phyloP scores from a whole-genome alignment of 192 early-diverging fungal genomes.

The Rhizophagus clarus region DNA sequence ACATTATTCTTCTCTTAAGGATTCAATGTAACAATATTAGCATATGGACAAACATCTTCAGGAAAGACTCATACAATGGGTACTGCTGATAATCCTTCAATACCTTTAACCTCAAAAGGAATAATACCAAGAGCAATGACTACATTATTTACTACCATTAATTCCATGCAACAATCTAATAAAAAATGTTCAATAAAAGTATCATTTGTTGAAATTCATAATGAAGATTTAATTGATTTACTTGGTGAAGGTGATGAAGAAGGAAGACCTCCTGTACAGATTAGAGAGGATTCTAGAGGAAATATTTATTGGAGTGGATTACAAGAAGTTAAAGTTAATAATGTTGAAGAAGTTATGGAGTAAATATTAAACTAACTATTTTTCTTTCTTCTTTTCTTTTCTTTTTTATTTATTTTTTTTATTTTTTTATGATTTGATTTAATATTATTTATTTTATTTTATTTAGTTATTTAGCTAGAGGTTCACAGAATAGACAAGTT shows the following conservation, averaged over 20 bases:
- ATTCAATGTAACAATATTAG: constrained; percentile 93
- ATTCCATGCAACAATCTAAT: constrained; percentile 32
- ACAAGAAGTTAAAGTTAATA: constrained; percentile 69
- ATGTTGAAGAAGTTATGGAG: constrained; percentile 76
- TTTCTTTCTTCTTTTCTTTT: too few relatives aligned
- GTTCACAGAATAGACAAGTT: constrained; percentile 79
- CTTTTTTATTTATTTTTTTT: too few relatives aligned
- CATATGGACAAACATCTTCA: constrained; percentile 90
- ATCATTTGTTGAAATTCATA: constrained; percentile 95
- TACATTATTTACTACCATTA: constrained; percentile 52
- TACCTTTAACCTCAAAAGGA: constrained; percentile 46
- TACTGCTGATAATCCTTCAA: constrained; percentile 52
- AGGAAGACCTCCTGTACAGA: constrained; percentile 62
- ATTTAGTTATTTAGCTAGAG: constrained; percentile 61
- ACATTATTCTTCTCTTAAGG: constrained; percentile 45
- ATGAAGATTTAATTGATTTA: constrained; percentile 95
- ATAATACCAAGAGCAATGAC: constrained; percentile 75
- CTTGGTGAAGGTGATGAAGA: constrained; percentile 62
- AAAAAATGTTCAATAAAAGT: constrained; percentile 61
- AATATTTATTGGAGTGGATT: constrained; percentile 87
- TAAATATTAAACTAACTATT: constrained; percentile 39
- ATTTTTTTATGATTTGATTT: neutral
- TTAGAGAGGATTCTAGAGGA: constrained; percentile 86
- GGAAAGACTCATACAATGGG: constrained; percentile 99
- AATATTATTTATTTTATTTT: neutral